Evolutionary conservation across 495 filamentous ascomycete genomes (phyloP).

Genomic region (Lophium mytilinum): DNA sequence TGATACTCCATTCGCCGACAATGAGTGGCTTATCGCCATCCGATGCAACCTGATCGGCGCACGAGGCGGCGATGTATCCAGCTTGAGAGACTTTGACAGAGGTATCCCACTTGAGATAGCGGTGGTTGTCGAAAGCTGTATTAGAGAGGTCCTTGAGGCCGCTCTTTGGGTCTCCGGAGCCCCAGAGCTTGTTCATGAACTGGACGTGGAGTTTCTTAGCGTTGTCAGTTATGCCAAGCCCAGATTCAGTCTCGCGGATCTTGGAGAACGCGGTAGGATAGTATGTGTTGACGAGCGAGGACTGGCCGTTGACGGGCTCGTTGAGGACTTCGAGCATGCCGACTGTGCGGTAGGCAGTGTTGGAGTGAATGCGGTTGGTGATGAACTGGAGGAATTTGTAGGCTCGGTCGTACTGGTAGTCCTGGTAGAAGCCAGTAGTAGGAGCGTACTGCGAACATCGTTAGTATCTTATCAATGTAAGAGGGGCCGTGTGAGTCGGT

Average conservation of each 20-base stretch:
- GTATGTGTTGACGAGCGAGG: constrained; percentile 33
- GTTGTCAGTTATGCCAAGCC: constrained; percentile 30
- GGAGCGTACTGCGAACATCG: constrained; percentile 27
- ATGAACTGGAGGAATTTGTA: constrained; percentile 53
- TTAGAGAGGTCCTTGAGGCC: constrained; percentile 34
- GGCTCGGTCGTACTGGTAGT: constrained; percentile 50
- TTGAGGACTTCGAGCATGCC: constrained; percentile 55
- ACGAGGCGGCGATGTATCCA: constrained; percentile 44
- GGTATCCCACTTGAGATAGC: constrained; percentile 48
- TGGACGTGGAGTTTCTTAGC: constrained; percentile 44
- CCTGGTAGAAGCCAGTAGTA: constrained; percentile 46
- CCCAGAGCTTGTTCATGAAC: constrained; percentile 49
- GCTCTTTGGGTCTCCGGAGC: constrained; percentile 42
- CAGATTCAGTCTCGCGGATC: constrained; percentile 42
- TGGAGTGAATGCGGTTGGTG: constrained; percentile 46
- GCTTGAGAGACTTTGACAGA: constrained; percentile 36
- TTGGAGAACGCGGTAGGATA: constrained; percentile 42
- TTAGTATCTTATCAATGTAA: background rate
- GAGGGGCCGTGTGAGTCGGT: background rate
- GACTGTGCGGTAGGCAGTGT: constrained; percentile 45
- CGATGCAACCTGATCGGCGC: constrained; percentile 39
- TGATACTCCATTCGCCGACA: constrained; percentile 52
- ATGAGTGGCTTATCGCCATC: constrained; percentile 42
- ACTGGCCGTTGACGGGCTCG: constrained; percentile 41
- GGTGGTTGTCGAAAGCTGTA: constrained; percentile 47